phyloP scores from a whole-genome alignment of 2,329 filamentous ascomycete genomes.

The Niveomyces coronatus region DNA sequence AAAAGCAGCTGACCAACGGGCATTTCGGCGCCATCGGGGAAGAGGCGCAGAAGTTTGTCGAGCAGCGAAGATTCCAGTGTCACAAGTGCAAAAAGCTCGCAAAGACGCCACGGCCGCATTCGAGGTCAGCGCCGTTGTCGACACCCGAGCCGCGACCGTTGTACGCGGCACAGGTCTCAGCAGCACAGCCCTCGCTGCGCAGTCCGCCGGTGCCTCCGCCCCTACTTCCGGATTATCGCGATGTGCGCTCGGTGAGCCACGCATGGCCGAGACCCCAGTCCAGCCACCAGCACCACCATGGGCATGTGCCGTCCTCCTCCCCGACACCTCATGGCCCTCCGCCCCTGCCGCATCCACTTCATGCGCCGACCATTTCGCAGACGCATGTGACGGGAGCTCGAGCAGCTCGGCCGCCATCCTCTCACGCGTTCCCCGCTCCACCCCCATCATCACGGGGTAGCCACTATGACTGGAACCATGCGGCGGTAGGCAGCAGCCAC shows the following conservation, averaged over 20 bases:
- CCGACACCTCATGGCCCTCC: slow-evolving; percentile 3
- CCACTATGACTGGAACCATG: slow-evolving; percentile 3
- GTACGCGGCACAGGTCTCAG: slow-evolving; percentile 7
- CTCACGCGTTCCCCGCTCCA: slow-evolving; percentile 27
- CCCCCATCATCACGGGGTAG: slow-evolving; percentile 16
- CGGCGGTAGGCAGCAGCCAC: slow-evolving; percentile 37
- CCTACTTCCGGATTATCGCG: slow-evolving; percentile 17
- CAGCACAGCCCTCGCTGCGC: slow-evolving; percentile 16
- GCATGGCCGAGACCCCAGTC: slow-evolving; percentile 11
- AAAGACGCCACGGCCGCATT: slow-evolving; percentile 29
- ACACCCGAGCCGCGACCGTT: slow-evolving; percentile 1
- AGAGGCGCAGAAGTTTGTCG: slow-evolving; percentile 49
- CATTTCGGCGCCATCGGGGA: slow-evolving; percentile 38
- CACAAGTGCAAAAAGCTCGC: slow-evolving; percentile 60
- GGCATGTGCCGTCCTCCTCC: neutral
- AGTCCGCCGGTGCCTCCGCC: slow-evolving; percentile 18
- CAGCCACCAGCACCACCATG: slow-evolving; percentile 5
- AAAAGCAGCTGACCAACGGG: slow-evolving; percentile 42
- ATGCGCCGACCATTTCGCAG: slow-evolving; percentile 1
- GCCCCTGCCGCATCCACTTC: slow-evolving; percentile 10
- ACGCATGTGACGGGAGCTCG: slow-evolving; percentile 15
- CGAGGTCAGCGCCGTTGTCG: slow-evolving; percentile 13
- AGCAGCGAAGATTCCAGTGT: slow-evolving; percentile 57
- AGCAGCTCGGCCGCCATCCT: slow-evolving; percentile 23
- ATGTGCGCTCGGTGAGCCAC: slow-evolving; percentile 14